Evolutionary conservation across 2,329 filamentous ascomycete genomes (phyloP).

Genomic region (Epichloe amarillans): DNA sequence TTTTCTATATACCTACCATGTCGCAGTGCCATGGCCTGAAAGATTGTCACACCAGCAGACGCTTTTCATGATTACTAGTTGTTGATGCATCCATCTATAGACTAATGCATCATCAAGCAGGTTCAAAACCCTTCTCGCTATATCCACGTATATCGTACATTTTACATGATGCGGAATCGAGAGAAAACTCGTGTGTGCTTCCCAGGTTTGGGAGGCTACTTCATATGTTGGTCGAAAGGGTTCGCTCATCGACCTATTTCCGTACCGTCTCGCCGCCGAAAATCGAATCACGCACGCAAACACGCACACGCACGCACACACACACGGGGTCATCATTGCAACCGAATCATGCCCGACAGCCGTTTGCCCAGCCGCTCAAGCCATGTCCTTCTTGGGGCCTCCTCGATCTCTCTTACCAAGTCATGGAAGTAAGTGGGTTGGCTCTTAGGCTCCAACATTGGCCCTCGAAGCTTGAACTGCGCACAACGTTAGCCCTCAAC

Average conservation of each 20-base stretch:
- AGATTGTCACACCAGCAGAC: too few relatives aligned
- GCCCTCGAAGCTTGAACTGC: constrained; percentile 30
- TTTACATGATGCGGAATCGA: too few relatives aligned
- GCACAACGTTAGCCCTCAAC: background rate
- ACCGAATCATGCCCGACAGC: constrained; percentile 45
- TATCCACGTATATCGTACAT: background rate
- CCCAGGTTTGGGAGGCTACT: background rate
- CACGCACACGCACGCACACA: background rate
- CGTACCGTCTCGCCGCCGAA: background rate
- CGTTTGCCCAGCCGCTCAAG: constrained; percentile 37
- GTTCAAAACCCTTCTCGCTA: background rate
- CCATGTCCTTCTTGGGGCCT: constrained; percentile 45
- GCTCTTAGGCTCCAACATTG: constrained; percentile 42
- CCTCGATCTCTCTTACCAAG: constrained; percentile 47
- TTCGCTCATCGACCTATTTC: background rate
- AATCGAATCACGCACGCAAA: background rate
- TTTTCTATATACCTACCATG: too few relatives aligned
- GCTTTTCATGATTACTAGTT: too few relatives aligned
- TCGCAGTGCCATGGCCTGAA: too few relatives aligned
- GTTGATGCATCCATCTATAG: too few relatives aligned
- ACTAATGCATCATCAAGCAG: background rate
- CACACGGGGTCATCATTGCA: constrained; percentile 27
- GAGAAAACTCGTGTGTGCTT: too few relatives aligned
- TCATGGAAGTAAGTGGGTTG: constrained; percentile 52
- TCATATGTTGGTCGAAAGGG: background rate